Evolutionary conservation across 1,139 yeast species (phyloP), one percentile per base, ranked within the genome.

Genomic region (Scheffersomyces lignicola): DNA sequence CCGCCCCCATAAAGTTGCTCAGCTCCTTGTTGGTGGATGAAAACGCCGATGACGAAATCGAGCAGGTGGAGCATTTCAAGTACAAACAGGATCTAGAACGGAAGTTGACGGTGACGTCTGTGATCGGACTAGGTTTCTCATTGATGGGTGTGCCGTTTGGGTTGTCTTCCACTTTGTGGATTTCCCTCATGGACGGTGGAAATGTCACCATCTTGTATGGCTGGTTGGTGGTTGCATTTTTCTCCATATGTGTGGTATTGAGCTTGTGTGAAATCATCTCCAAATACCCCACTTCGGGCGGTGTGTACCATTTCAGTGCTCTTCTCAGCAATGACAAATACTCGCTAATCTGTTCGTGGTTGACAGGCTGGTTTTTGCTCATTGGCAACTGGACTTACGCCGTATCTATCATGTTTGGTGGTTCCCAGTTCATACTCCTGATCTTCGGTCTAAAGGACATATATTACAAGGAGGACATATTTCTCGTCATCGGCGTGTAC

Each of bases 141-240:
- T 59, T 83, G 17, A 83, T 83, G 90, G 85, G 86, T 14, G 89
- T 85, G 0, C 90, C 89, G 0, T 72, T 83, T 52, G 89, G 90
- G 1, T 68, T 83, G 48, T 78, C 87, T 4, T 78, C 86, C 1
- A 82, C 88, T 0, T 64, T 83, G 50, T 77, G 83, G 57, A 81
- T 82, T 30, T 80, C 85, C 1, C 60, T 83, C 37, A 68, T 79
- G 14, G 84, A 83, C 54, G 92, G 92, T 6, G 87, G 87, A 0
- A 82, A 83, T 39, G 79, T 78, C 9, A 81, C 90, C 0, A 78
- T 83, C 33, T 60, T 83, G 30, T 78, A 80, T 56, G 92, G 92
- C 0, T 83, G 87, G 79, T 45, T 81, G 2, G 58, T 79, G 2
- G 83, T 82, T 29, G 78, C 83, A 3, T 47, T 82, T 16, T 77